Evolutionary conservation across 2,329 filamentous ascomycete species (phyloP).

Genomic region (Cytospora schulzeri): DNA sequence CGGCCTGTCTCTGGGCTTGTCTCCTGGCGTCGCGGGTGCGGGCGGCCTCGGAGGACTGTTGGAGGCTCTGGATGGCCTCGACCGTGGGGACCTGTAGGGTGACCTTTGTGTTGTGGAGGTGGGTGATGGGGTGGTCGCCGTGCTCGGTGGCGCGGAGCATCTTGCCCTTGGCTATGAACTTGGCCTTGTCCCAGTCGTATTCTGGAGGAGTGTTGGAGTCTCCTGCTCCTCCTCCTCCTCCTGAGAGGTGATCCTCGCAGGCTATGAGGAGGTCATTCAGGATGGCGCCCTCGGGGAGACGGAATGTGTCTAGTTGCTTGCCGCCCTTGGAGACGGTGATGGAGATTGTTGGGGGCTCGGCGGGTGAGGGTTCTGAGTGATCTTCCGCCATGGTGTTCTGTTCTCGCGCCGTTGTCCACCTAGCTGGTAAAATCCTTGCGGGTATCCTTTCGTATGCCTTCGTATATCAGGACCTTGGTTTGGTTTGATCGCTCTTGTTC

Average conservation of each 20-base stretch:
- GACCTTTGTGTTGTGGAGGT: conserved; percentile 33
- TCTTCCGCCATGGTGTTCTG: conserved; percentile 4
- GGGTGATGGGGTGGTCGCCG: conserved; percentile 30
- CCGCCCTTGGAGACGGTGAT: conserved; percentile 31
- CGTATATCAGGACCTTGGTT: not conserved
- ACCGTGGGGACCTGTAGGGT: conserved; percentile 36
- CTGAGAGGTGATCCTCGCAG: conserved; percentile 29
- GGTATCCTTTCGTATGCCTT: not conserved
- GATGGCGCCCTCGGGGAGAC: conserved; percentile 27
- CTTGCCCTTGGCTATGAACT: conserved; percentile 31
- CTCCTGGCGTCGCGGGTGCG: conserved; percentile 23
- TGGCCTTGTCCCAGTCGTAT: conserved; percentile 32
- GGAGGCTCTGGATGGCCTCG: conserved; percentile 32
- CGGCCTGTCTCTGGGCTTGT: conserved; percentile 11
- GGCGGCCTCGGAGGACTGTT: conserved; percentile 27
- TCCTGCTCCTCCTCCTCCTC: no score
- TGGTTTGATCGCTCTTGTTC: not conserved
- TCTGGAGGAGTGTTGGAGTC: not conserved
- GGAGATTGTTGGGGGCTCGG: conserved; percentile 14
- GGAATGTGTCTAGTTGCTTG: conserved; percentile 28
- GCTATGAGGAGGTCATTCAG: conserved; percentile 33
- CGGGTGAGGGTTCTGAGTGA: not conserved
- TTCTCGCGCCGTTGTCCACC: not conserved
- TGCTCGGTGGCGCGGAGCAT: conserved; percentile 35
- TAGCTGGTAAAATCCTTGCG: not conserved